phyloP scores from a whole-genome alignment of 1,139 yeast species.

The Meyerozyma guilliermondii region DNA sequence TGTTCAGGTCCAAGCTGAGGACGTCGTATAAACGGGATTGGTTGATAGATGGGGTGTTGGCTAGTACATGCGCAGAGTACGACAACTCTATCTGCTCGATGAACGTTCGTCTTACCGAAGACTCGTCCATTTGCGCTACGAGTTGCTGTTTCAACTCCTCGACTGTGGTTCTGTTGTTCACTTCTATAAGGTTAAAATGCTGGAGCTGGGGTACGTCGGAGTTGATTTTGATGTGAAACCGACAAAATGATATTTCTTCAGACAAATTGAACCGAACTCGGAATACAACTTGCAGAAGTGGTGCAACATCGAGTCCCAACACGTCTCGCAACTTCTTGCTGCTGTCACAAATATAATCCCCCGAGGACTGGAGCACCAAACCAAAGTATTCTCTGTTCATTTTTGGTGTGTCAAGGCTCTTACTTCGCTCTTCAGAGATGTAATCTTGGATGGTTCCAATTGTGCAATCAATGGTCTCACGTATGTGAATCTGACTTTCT shows the following conservation, averaged over 20 bases:
- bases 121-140: slow-evolving; percentile 19
- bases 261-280: slow-evolving; percentile 1
- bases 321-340: slow-evolving; percentile 6
- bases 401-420: background rate
- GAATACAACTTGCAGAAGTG: slow-evolving; percentile 13
- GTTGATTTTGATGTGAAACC: slow-evolving; percentile 13
- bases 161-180: slow-evolving; percentile 16
- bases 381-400: background rate
- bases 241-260: background rate
- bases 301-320: background rate
- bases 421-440: slow-evolving; percentile 12
- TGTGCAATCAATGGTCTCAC: slow-evolving; percentile 23
- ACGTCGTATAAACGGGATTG: slow-evolving; percentile 5
- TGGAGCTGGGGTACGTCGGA: slow-evolving; percentile 18
- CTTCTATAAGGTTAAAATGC: slow-evolving; percentile 21
- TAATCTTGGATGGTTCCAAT: slow-evolving; percentile 18
- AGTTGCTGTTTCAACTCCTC: slow-evolving; percentile 19
- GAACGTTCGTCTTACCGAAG: slow-evolving; percentile 24
- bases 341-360: background rate
- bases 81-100: slow-evolving; percentile 22
- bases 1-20: slow-evolving; percentile 11
- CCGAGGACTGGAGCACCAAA: background rate
- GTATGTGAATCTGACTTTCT: slow-evolving; percentile 6
- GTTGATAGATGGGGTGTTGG: background rate
- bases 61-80: slow-evolving; percentile 5